Evolutionary conservation across 352 stramenopile genomes (phyloP), one percentile per base, ranked within the genome.

Genomic region (Blastocystis sp.): DNA sequence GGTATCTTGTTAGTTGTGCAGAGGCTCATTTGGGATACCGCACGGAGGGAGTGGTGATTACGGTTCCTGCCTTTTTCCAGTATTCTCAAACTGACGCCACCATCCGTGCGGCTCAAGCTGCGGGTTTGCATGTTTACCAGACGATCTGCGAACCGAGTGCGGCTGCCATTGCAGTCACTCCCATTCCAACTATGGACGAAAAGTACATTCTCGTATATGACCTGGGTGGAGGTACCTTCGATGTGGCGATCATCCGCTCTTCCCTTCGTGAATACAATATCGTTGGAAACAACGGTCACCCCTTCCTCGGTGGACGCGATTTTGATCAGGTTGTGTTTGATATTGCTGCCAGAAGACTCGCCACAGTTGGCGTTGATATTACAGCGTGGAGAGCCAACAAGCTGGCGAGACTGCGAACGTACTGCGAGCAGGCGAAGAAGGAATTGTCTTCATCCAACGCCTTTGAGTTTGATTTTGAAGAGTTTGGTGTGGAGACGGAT

Each of bases 311-410:
- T n/a, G 62, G 62, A 69, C 62, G 34, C 0, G 62, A 69, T 21
- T 69, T 69, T 69, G 62, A 69, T 69, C 21, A 69, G 21, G n/a
- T 38, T n/a, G 34, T 69, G 62, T 38, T 69, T 17, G 9, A 11
- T 11, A 69, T 69, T 69, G n/a, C 34, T n/a, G 10, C 34, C 0
- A 28, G 34, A 69, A 41, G 17, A 11, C 10, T 69, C 0, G 7
- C 7, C 34, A 23, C 21, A 41, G 34, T 41, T 7, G 34, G 34
- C 10, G 62, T 69, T 17, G 62, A 69, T 69, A 41, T 21, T 7
- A 0, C 28, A 34, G 0, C 28, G 28, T 41, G 21, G n/a, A 41
- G 17, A 11, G 10, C 10, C 10, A 7, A 0, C 9, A 17, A 69
- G 1, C 62, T 69, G n/a, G n/a, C n/a, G 10, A 7, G 34, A 21